Evolutionary conservation across 1,284 basidiomycete species (phyloP).

Genomic region (Trametes hirsuta): DNA sequence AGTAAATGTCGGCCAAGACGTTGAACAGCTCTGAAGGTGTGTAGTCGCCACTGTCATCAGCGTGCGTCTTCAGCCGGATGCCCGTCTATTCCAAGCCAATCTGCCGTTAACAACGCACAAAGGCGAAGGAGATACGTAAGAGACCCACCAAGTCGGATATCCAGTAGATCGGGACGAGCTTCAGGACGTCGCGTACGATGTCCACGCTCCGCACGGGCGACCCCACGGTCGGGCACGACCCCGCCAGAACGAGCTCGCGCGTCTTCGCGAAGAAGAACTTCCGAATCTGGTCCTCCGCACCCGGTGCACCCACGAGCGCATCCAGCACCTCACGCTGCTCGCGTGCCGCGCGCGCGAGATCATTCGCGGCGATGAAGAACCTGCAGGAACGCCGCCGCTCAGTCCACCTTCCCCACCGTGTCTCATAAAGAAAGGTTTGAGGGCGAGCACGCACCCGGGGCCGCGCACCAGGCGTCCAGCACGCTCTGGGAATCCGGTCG

Average conservation of each 20-base stretch:
- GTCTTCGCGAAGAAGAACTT: slow-evolving; percentile 67
- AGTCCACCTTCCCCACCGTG: not conserved
- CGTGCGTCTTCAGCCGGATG: slow-evolving; percentile 68
- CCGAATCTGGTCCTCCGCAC: slow-evolving; percentile 52
- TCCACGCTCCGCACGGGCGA: slow-evolving; percentile 59
- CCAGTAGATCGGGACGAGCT: slow-evolving; percentile 68
- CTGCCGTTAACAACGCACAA: not conserved
- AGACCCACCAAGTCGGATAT: slow-evolving; percentile 65
- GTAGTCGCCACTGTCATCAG: slow-evolving; percentile 56
- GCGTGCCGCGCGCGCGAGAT: slow-evolving; percentile 41
- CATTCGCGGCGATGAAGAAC: slow-evolving; percentile 60
- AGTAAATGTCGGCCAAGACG: slow-evolving; percentile 69
- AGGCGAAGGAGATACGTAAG: not conserved
- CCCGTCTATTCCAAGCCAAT: slow-evolving; percentile 54
- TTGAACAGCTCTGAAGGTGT: slow-evolving; percentile 64
- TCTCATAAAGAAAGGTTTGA: not conserved
- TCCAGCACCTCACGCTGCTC: slow-evolving; percentile 53
- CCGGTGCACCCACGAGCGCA: slow-evolving; percentile 49
- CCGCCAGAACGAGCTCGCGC: slow-evolving; percentile 51
- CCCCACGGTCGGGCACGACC: slow-evolving; percentile 59
- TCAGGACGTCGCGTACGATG: slow-evolving; percentile 72
- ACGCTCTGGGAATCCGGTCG: slow-evolving; percentile 50
- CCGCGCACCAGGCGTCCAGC: slow-evolving; percentile 56
- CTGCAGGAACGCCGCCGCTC: slow-evolving; percentile 26
- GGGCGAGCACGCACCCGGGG: slow-evolving; percentile 49